These are phyloP conservation scores for Zoysia japonica DNA, from an alignment of 176 grass and related monocot species.

Conservation along the genomic window DNA sequence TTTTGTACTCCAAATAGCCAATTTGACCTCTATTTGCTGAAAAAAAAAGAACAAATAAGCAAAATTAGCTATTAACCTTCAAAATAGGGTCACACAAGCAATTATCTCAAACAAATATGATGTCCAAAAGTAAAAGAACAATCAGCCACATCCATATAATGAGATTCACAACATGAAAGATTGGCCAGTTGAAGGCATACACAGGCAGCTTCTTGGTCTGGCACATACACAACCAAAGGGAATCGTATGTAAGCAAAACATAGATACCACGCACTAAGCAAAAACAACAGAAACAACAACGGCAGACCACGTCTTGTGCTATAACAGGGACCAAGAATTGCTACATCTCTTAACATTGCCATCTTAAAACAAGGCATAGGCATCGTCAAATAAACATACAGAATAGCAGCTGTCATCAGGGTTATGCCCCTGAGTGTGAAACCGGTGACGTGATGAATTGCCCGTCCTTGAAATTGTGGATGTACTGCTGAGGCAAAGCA, in stretches of 20 bases:
- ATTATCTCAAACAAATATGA: not conserved
- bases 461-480: conserved; percentile 73
- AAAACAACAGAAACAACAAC: conserved; percentile 22
- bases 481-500: conserved; percentile 84
- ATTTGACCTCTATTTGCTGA: no score
- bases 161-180: conserved; percentile 29
- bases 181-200: conserved; percentile 29
- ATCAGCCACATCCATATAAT: not conserved
- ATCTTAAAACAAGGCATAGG: conserved; percentile 22
- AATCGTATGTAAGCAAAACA: conserved; percentile 7
- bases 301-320: conserved; percentile 14
- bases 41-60: no score
- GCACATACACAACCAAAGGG: conserved; percentile 24
- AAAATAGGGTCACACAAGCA: not conserved
- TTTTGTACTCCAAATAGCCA: no score
- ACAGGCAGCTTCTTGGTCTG: conserved; percentile 9
- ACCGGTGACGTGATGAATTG: conserved; percentile 76
- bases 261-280: conserved; percentile 2
- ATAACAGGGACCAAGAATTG: conserved; percentile 18
- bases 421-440: conserved; percentile 81
- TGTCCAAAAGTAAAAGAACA: no score
- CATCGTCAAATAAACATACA: conserved; percentile 28
- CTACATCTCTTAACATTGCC: conserved; percentile 30
- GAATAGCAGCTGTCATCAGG: not conserved
- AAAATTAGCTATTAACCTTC: no score